Evolutionary conservation across 495 filamentous ascomycete genomes (phyloP), one percentile per base, ranked within the genome.

Genomic region (Letharia columbiana): DNA sequence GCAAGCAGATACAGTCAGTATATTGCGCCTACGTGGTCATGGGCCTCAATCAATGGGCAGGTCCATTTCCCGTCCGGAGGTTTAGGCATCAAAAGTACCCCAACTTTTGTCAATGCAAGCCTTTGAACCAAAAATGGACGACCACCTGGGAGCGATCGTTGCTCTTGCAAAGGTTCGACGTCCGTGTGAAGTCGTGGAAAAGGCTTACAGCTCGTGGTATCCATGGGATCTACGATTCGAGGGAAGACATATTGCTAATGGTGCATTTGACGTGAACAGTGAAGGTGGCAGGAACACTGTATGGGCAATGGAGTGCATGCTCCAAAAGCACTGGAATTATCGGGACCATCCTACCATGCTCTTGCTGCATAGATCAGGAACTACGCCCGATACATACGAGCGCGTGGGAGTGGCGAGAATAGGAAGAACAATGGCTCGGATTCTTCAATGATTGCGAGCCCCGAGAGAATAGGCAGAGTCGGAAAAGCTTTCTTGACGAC

Each of bases 1-100:
- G 50, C 61, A 56, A 58, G n/a, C 11, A 33, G 49, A 65, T n/a
- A 44, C 8, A 42, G 13, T 5, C 37, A 40, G 11, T 67, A 67
- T 35, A 35, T 60, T 31, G 61, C 65, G 12, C 65, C 65, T 23
- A 64, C 65, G 6, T 67, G 65, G 65, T 67, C 65, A 9, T 67
- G 65, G 65, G 65, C 65, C 13, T 62, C 65, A 10, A 57, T 68
- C 10, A 45, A 40, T 8, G 62, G 62, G 15, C 3, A 3, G 50
- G n/a, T 64, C 42, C 20, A 40, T 11, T 64, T 50, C 8, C 47
- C 47, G 28, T 8, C 12, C 8, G 47, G n/a, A 50, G n/a, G 3
- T 28, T 4, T 28, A n/a, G 47, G n/a, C n/a, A 28, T n/a, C 47
- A 6, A 10, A 50, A 28, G 3, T 20, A 45, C 47, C 12, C 47